Conservation (phyloP, 2,329 filamentous ascomycete species). For the Nothophoma quercina region DNA sequence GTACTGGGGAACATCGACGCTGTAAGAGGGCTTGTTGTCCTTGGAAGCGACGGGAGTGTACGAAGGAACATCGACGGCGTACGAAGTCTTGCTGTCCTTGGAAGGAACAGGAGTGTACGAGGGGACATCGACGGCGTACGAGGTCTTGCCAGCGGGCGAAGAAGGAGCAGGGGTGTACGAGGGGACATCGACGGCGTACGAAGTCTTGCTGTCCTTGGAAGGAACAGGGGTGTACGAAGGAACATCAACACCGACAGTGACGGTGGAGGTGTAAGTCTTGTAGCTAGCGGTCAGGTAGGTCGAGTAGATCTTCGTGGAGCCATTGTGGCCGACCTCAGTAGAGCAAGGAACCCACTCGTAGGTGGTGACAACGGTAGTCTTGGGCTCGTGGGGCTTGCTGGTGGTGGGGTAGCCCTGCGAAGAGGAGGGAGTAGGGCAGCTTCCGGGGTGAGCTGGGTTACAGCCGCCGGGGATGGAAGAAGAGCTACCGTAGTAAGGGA, state of each 20-base stretch:
- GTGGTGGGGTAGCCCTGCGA: constrained; percentile 20
- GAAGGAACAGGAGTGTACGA: constrained; percentile 12
- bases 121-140: constrained; percentile 15
- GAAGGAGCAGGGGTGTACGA: constrained; percentile 24
- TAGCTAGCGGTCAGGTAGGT: constrained; percentile 51
- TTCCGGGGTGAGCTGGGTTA: constrained; percentile 17
- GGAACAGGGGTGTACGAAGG: constrained; percentile 9
- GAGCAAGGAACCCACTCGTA: constrained; percentile 50
- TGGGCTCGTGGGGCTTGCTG: constrained; percentile 18
- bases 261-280: constrained; percentile 39
- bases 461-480: constrained; percentile 20
- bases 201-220: constrained; percentile 16
- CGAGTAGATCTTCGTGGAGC: constrained; percentile 43
- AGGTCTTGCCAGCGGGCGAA: constrained; percentile 34
- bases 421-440: constrained; percentile 15
- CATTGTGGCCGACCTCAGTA: constrained; percentile 44
- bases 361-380: constrained; percentile 43
- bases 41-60: constrained; percentile 2
- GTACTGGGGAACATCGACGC: constrained; percentile 15
- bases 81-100: constrained; percentile 16
- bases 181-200: constrained; percentile 17
- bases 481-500: constrained; percentile 33
- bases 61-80: no score
- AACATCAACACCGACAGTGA: constrained; percentile 7
- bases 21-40: constrained; percentile 21